Percentiles rank a stretch among this genome's conserved stretches.
phyloP scores from a whole-genome alignment of 1,284 basidiomycete genomes.

The Crepidotus sp. region DNA sequence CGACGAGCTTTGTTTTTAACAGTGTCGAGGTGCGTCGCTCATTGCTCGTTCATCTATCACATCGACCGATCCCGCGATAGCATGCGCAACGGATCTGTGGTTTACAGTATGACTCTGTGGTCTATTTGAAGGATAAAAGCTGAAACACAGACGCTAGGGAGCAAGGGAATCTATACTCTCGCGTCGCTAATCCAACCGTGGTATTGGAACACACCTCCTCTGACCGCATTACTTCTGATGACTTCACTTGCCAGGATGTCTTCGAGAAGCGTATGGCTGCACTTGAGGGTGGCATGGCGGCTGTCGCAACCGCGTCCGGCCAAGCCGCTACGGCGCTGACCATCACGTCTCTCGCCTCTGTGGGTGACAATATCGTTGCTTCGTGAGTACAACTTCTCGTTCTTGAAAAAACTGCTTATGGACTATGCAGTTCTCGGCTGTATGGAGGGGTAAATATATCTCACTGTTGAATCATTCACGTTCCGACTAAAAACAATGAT shows the following conservation, averaged over 20 bases:
- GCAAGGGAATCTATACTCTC: conserved; percentile 57
- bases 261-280: conserved; percentile 66
- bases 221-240: not conserved
- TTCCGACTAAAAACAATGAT: too few relatives aligned
- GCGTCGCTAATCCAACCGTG: conserved; percentile 76
- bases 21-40: conserved; percentile 45
- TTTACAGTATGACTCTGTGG: conserved; percentile 35
- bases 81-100: conserved; percentile 80
- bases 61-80: conserved; percentile 31
- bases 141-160: conserved; percentile 6
- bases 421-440: conserved; percentile 34
- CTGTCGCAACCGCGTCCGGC: conserved; percentile 54
- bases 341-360: conserved; percentile 39
- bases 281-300: conserved; percentile 56
- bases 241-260: conserved; percentile 34
- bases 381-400: conserved; percentile 33
- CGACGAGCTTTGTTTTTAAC: conserved; percentile 47
- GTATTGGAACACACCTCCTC: conserved; percentile 31
- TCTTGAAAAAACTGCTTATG: not conserved
- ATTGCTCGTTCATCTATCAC: conserved; percentile 25
- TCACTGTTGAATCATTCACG: not conserved
- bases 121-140: too few relatives aligned
- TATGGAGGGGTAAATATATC: conserved; percentile 56
- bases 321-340: conserved; percentile 61
- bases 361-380: conserved; percentile 53